Conservation (phyloP, 1,284 basidiomycete species). For the Omphalotus olearius region DNA sequence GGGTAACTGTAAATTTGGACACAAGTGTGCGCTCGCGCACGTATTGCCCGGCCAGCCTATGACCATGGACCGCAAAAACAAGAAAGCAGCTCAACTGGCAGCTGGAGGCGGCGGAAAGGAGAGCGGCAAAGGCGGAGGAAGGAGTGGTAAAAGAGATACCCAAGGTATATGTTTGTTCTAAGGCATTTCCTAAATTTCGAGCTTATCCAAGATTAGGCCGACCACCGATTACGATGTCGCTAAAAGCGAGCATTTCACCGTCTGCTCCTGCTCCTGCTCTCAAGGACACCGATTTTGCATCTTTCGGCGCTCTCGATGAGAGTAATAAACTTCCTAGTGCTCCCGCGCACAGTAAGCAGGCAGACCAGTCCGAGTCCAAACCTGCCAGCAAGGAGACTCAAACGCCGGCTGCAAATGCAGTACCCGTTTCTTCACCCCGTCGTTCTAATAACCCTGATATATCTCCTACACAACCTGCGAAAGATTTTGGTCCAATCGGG, state of each 20-base stretch:
- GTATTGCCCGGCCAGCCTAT: constrained; percentile 91
- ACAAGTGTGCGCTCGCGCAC: constrained; percentile 95
- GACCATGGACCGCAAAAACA: constrained; percentile 98
- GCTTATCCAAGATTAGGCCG: constrained; percentile 35
- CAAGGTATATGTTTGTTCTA: constrained; percentile 27
- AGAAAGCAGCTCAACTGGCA: constrained; percentile 87
- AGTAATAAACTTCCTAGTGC: constrained; percentile 41
- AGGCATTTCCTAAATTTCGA: constrained; percentile 46
- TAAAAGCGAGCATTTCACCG: constrained; percentile 70
- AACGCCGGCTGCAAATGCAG: constrained; percentile 18
- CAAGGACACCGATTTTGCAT: constrained; percentile 71
- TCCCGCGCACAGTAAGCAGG: constrained; percentile 34
- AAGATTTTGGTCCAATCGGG: constrained; percentile 74
- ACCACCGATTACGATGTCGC: constrained; percentile 57
- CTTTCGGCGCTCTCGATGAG: constrained; percentile 50
- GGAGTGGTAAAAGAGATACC: constrained; percentile 27
- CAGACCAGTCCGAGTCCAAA: too few relatives aligned
- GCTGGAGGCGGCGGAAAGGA: constrained; percentile 38
- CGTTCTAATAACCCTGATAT: constrained; percentile 18
- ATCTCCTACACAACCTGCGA: constrained; percentile 18
- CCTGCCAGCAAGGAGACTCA: constrained; percentile 19
- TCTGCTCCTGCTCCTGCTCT: constrained; percentile 76
- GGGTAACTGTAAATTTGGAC: constrained; percentile 97
- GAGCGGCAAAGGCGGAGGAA: constrained; percentile 29
- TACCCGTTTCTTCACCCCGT: constrained; percentile 43